A percentile compares a stretch with the other conserved stretches of the same genome.
phyloP scores from a whole-genome alignment of 2,329 filamentous ascomycete species.

The Pseudopyricularia javanii region DNA sequence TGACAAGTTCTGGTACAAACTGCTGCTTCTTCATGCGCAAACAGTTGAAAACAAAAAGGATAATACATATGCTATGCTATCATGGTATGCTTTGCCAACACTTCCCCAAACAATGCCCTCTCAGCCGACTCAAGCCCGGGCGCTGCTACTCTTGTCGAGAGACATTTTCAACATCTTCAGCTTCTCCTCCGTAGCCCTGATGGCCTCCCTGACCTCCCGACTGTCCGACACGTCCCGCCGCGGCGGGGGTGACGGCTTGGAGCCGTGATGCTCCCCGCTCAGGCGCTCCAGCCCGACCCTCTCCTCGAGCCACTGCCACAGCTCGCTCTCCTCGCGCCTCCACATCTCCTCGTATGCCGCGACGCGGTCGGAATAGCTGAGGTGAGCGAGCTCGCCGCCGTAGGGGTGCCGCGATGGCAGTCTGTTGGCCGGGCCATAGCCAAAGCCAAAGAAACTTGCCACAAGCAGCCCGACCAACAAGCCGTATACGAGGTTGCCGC shows the following conservation, averaged over 20 bases:
- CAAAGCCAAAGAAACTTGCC: conserved; percentile 60
- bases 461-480: conserved; percentile 63
- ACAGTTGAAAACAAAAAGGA: neutral
- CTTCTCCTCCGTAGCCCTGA: conserved; percentile 76
- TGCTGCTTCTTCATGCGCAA: neutral
- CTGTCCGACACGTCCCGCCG: conserved; percentile 43
- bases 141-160: conserved; percentile 37
- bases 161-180: conserved; percentile 65
- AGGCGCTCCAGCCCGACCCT: conserved; percentile 60
- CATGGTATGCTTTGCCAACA: neutral
- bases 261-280: conserved; percentile 19
- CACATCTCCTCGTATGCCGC: conserved; percentile 90
- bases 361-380: conserved; percentile 49
- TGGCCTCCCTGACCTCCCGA: conserved; percentile 66
- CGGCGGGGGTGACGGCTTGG: conserved; percentile 9
- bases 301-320: conserved; percentile 92
- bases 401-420: conserved; percentile 17
- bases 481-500: conserved; percentile 64
- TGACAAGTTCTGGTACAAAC: neutral
- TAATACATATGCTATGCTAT: neutral
- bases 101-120: no score
- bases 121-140: no score
- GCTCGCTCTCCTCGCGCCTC: conserved; percentile 71
- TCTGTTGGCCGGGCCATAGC: conserved; percentile 23
- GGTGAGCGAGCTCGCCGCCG: conserved; percentile 19